Evolutionary conservation across 352 stramenopile species (phyloP), one percentile per base, ranked within the genome.

Genomic region (Globisporangium takayamanum): DNA sequence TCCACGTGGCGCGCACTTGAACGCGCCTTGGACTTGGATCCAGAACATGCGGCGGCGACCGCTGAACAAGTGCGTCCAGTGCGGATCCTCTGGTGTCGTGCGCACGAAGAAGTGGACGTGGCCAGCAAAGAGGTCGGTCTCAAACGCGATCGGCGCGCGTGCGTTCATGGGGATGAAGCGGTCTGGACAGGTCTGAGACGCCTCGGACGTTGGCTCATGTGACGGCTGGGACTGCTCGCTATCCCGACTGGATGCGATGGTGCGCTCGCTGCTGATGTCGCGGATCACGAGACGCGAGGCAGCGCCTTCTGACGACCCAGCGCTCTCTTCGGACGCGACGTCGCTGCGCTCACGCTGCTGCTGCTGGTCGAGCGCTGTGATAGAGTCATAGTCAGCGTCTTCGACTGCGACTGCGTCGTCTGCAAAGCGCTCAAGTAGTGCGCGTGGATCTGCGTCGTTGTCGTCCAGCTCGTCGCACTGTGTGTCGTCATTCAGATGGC

Each of bases 11-110:
- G 59, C 48, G 30, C 69, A 57, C 67, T 95, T 95, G 62, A 95
- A 95, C n/a, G 66, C 68, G 22, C 85, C 83, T 53, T 95, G 85
- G 10, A 95, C 82, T 53, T 95, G 85, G 65, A 95, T 93, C 85
- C 85, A 95, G 60, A 95, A 91, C 72, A 84, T 87, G 51, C 85
- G 80, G 12, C 77, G 74, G 36, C 87, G 84, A 45, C 72, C 70
- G 7, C 41, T 60, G 41, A 95, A 93, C 7, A 95, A 68, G 50
- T 65, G 59, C 11, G 62, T 58, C 62, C 85, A 91, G 26, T 68
- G 65, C 12, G 76, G 54, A 44, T 88, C 70, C 33, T 81, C 64
- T 0, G 87, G 84, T 0, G 68, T 36, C 26, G 88, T 94, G 28
- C 78, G 84, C 63, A 95, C 73, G 22, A 97, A 67, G 39, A 97